Percentiles rank a stretch among this genome's conserved stretches.
phyloP scores from a whole-genome alignment of 2,329 filamentous ascomycete species.

The Colletotrichum musicola region DNA sequence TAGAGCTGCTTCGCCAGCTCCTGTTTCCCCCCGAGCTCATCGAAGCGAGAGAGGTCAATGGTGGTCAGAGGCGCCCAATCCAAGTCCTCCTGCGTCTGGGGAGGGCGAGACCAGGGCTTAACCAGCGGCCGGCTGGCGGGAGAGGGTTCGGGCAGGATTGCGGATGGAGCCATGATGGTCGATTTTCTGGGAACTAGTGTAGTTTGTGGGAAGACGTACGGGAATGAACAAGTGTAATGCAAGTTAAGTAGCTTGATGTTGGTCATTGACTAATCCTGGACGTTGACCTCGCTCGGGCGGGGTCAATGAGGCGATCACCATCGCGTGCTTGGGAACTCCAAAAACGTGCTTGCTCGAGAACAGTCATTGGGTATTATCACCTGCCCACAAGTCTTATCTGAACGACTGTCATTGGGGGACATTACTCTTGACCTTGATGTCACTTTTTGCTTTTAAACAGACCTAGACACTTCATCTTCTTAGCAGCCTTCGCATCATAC shows the following conservation, averaged over 20 bases:
- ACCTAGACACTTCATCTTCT: too few species aligned
- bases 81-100: background rate
- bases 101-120: constrained; percentile 13
- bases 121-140: background rate
- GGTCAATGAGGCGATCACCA: background rate
- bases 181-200: background rate
- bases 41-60: constrained; percentile 8
- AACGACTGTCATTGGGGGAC: too few species aligned
- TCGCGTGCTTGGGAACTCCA: constrained; percentile 14
- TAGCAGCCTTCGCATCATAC: too few species aligned
- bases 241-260: background rate
- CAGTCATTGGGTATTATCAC: background rate
- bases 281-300: background rate
- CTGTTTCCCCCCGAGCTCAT: background rate
- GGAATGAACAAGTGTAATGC: background rate
- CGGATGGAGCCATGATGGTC: constrained; percentile 1
- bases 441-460: too few species aligned
- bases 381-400: too few species aligned
- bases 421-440: too few species aligned
- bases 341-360: constrained; percentile 9
- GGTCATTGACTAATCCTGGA: background rate
- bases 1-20: background rate
- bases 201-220: background rate
- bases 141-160: background rate
- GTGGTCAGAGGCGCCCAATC: constrained; percentile 4